Evolutionary conservation across 257 asterid species (phyloP).

Genomic region (Solanum tarapatanum): DNA sequence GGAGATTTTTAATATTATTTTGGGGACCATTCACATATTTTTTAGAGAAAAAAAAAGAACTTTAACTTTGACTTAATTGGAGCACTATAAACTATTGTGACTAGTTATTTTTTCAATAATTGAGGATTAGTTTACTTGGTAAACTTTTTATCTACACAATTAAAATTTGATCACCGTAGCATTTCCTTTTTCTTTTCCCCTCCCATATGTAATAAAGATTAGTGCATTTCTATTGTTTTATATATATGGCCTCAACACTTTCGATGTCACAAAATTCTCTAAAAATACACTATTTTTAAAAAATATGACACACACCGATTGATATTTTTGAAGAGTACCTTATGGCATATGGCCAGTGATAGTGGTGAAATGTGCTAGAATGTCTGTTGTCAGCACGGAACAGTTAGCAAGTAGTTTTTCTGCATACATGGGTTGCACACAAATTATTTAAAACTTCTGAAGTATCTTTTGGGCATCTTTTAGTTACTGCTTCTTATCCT

Average conservation of each 20-base stretch:
- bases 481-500: not conserved
- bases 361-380: not conserved
- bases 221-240: not conserved
- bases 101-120: not conserved
- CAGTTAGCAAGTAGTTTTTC: not conserved
- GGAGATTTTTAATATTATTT: too few species aligned
- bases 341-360: not conserved
- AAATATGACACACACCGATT: not conserved
- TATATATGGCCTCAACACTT: not conserved
- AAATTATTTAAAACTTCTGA: not conserved
- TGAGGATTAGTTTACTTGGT: not conserved
- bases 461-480: not conserved
- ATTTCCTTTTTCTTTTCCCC: not conserved
- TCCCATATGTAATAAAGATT: not conserved
- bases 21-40: not conserved
- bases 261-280: not conserved
- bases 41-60: not conserved
- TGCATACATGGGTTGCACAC: not conserved
- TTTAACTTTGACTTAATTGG: not conserved
- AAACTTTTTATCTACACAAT: not conserved
- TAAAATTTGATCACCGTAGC: not conserved
- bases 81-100: not conserved
- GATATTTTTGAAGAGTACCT: not conserved
- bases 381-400: not conserved
- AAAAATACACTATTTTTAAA: too few species aligned